A percentile compares a stretch with the other conserved stretches of the same genome.
These are phyloP conservation scores for Blastosporella zonata DNA, from an alignment of 1,284 basidiomycete genomes.

Conservation along the genomic window DNA sequence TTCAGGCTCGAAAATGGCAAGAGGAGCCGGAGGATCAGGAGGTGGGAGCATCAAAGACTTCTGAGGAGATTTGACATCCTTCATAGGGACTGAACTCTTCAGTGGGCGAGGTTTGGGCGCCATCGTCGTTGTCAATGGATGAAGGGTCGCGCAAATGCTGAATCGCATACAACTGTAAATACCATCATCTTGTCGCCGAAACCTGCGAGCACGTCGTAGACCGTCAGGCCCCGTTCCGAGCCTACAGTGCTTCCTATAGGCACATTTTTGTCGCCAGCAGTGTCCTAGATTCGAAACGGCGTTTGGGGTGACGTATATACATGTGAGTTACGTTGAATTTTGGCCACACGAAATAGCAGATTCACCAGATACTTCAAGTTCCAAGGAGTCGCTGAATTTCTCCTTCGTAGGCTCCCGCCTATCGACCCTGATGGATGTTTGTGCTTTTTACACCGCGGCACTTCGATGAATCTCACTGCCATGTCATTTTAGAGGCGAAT, in stretches of 20 bases:
- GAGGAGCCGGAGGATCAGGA: constrained; percentile 43
- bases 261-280: not conserved
- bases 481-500: constrained; percentile 52
- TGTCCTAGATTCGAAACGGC: not conserved
- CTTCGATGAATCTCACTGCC: constrained; percentile 5
- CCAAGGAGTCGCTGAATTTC: not conserved
- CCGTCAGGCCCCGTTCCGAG: not conserved
- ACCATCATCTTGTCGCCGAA: not conserved
- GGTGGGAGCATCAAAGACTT: constrained; percentile 55
- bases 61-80: constrained; percentile 20
- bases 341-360: not conserved
- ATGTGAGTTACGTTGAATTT: constrained; percentile 1
- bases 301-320: not conserved
- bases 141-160: not conserved
- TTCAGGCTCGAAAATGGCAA: constrained; percentile 60
- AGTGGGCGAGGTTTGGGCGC: constrained; percentile 26
- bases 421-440: constrained; percentile 14
- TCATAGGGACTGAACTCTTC: constrained; percentile 18
- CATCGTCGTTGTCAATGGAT: constrained; percentile 17
- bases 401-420: not conserved
- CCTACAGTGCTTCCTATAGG: not conserved
- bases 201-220: not conserved
- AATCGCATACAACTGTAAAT: constrained; percentile 14
- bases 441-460: constrained; percentile 8
- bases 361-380: not conserved